Conservation (phyloP, 768 basidiomycete genomes). For the Lentinula detonsa region DNA sequence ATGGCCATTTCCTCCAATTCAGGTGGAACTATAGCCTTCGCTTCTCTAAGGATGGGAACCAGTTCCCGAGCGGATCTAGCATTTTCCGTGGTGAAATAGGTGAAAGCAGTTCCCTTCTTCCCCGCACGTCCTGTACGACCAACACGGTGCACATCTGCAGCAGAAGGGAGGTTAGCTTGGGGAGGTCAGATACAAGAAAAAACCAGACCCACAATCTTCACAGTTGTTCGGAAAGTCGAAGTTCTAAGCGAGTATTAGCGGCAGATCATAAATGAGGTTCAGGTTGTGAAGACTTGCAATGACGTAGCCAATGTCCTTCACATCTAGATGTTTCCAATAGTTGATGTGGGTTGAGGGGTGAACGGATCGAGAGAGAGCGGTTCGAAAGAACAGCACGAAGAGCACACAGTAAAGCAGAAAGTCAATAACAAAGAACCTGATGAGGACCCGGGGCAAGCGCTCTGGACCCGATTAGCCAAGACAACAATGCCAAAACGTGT, state of each 20-base stretch:
- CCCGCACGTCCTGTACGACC: conserved; percentile 67
- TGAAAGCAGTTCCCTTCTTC: conserved; percentile 87
- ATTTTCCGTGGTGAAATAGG: conserved; percentile 96
- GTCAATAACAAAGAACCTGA: conserved; percentile 17
- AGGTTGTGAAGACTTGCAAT: conserved; percentile 54
- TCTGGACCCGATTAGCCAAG: conserved; percentile 22
- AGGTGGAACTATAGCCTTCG: conserved; percentile 79
- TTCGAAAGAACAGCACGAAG: conserved; percentile 24
- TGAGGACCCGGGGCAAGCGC: neutral
- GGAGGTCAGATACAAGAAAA: neutral
- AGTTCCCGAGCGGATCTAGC: conserved; percentile 93
- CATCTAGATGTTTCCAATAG: conserved; percentile 50
- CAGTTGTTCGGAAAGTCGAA: conserved; percentile 98
- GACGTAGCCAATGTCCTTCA: conserved; percentile 98
- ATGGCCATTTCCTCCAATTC: conserved; percentile 59
- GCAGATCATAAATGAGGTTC: neutral
- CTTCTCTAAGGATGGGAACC: conserved; percentile 78
- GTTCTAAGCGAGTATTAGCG: conserved; percentile 48
- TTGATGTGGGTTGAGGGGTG: conserved; percentile 25
- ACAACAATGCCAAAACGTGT: conserved; percentile 26
- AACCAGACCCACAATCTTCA: conserved; percentile 88
- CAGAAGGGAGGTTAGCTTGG: neutral
- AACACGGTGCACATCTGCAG: conserved; percentile 2
- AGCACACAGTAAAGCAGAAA: conserved; percentile 7
- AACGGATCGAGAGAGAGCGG: conserved; percentile 44